phyloP scores from a whole-genome alignment of 1,284 basidiomycete species.

The Ceratobasidium theobromae region DNA sequence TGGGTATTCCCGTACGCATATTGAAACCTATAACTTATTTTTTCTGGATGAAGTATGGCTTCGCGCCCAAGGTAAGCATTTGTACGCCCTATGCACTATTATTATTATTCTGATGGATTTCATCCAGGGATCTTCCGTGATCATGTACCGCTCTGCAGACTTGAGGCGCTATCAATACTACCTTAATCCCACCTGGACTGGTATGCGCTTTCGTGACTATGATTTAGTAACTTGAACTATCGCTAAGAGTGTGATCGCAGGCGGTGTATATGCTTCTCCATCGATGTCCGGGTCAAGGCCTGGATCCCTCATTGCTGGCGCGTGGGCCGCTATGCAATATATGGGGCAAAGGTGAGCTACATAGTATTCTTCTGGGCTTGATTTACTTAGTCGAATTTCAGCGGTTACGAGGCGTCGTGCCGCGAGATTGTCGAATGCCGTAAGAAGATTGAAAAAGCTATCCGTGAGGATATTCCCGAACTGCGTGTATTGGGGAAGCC shows the following conservation, averaged over 20 bases:
- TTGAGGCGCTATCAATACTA: constrained; percentile 84
- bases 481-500: constrained; percentile 88
- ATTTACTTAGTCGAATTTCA: constrained; percentile 42
- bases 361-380: background rate
- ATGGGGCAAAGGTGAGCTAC: constrained; percentile 75
- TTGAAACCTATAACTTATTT: constrained; percentile 4
- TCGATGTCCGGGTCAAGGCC: constrained; percentile 88
- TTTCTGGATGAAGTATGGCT: constrained; percentile 61
- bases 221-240: background rate
- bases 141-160: constrained; percentile 82
- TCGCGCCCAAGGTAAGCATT: constrained; percentile 71
- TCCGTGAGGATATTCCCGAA: constrained; percentile 70
- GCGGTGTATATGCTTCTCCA: constrained; percentile 81
- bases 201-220: constrained; percentile 45
- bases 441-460: constrained; percentile 64
- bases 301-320: constrained; percentile 89
- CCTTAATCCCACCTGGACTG: constrained; percentile 76
- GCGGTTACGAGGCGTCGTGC: constrained; percentile 91
- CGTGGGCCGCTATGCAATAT: constrained; percentile 95
- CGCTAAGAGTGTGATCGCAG: constrained; percentile 38
- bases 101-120: background rate
- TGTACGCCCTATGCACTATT: background rate
- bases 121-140: constrained; percentile 80
- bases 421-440: constrained; percentile 76
- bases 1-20: constrained; percentile 33